Evolutionary conservation across 2,329 filamentous ascomycete genomes (phyloP), one percentile per base, ranked within the genome.

Genomic region (Calonectria honghensis): DNA sequence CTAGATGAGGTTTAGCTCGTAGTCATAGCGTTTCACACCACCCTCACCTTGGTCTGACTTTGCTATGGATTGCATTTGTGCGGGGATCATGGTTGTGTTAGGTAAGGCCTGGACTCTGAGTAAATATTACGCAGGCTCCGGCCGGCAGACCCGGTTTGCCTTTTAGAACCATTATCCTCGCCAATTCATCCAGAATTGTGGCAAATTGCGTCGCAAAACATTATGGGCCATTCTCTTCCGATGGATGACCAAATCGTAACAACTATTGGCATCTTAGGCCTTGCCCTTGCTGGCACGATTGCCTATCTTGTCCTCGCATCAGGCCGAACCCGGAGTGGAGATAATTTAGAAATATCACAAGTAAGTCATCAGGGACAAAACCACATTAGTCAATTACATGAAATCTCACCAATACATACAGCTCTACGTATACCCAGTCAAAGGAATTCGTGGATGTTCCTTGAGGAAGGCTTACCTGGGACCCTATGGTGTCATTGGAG

Each of bases 401-500:
- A 13, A 48, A 10, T 5, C 37, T 68, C n/a, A 68, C 14, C 7
- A 4, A 13, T 7, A 2, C 2, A 1, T 2, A 0, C 18, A 80
- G 79, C 57, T 80, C n/a, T 76, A 80, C 27, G 78, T 79, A 1
- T 80, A 80, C 18, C 79, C 79, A 1, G 73, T 80, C 24, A 80
- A 80, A 27, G 73, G 79, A 0, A 54, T 80, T 1, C 71, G 79
- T 14, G 79, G 79, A 2, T 79, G 63, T 10, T 32, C 75, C 2
- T 4, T 80, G 4, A 52, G 45, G 0, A 73, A 74, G 57, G 79
- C 78, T 4, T 63, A 41, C 0, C 54, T 80, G 0, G 70, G 79
- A 0, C 68, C 65, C 1, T 78, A 77, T n/a, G 79, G 79, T 0
- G 65, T 80, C 1, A 67, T 78, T 5, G 79, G 79, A 1, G 79